Conservation (phyloP, 2,329 filamentous ascomycete species). For the Ceratocystis eucalypticola region DNA sequence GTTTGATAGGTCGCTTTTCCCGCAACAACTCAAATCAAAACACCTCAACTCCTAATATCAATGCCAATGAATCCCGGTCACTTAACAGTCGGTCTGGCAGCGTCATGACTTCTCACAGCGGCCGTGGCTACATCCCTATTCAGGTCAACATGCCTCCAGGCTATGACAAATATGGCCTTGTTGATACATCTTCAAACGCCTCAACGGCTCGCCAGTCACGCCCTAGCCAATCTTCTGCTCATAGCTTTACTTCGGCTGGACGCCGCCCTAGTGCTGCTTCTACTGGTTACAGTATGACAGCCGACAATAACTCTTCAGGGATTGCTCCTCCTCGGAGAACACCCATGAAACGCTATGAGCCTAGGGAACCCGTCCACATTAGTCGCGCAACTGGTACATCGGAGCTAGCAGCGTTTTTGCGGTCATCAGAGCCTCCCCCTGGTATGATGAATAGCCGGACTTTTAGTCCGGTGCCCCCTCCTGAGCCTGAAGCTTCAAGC, state of each 20-base stretch:
- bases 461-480: not conserved
- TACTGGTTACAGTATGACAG: constrained; percentile 19
- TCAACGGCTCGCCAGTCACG: constrained; percentile 18
- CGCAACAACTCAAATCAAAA: constrained; percentile 28
- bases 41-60: constrained; percentile 22
- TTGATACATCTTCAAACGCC: constrained; percentile 22
- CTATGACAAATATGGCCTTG: constrained; percentile 31
- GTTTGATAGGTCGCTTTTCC: constrained; percentile 47
- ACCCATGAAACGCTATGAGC: constrained; percentile 45
- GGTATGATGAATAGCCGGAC: constrained; percentile 2
- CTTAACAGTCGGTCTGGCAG: constrained; percentile 26
- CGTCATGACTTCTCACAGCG: constrained; percentile 26
- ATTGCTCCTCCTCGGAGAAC: constrained; percentile 26
- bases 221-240: constrained; percentile 9
- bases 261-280: constrained; percentile 4
- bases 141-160: constrained; percentile 36
- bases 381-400: constrained; percentile 42
- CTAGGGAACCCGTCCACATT: constrained; percentile 36
- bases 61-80: constrained; percentile 26
- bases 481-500: constrained; percentile 17
- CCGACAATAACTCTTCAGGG: constrained; percentile 22
- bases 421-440: constrained; percentile 49
- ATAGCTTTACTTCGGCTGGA: constrained; percentile 6
- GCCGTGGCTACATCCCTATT: constrained; percentile 39
- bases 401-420: constrained; percentile 61